Evolutionary conservation across 2,329 filamentous ascomycete genomes (phyloP).

Genomic region (Pseudomassariella vexata): DNA sequence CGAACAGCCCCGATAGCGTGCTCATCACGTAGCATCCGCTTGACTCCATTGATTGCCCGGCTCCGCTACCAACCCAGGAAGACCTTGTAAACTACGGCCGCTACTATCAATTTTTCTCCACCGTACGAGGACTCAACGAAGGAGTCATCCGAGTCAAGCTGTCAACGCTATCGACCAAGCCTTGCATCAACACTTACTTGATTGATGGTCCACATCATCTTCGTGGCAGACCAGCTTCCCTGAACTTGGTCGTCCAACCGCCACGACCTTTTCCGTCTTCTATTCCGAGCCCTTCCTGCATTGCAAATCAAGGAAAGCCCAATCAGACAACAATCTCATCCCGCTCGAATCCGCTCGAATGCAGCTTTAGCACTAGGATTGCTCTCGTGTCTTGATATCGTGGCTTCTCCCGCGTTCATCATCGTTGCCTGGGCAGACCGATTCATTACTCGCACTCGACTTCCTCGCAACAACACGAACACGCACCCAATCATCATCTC

Average conservation of each 20-base stretch:
- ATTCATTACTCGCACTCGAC: conserved; percentile 17
- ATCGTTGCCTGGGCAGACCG: conserved; percentile 16
- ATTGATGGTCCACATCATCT: conserved; percentile 1
- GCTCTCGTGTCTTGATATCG: conserved; percentile 20
- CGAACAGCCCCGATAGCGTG: conserved; percentile 11
- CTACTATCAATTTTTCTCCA: conserved; percentile 18
- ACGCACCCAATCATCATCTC: conserved; percentile 6
- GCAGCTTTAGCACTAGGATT: conserved; percentile 18
- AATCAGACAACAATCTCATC: conserved; percentile 1
- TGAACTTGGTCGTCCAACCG: conserved; percentile 19
- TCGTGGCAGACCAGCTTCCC: conserved; percentile 18
- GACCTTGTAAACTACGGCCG: conserved; percentile 15
- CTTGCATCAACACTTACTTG: conserved; percentile 25
- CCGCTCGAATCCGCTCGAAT: conserved; percentile 18
- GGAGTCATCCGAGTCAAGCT: too few species aligned
- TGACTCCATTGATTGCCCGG: conserved; percentile 20
- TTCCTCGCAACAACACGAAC: conserved; percentile 13
- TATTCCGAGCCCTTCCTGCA: conserved; percentile 8
- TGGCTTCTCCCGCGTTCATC: conserved; percentile 19
- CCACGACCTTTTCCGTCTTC: conserved; percentile 11
- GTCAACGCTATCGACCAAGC: conserved; percentile 28
- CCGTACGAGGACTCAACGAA: too few species aligned
- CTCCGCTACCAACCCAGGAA: conserved; percentile 19
- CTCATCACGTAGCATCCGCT: conserved; percentile 26
- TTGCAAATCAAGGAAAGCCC: conserved; percentile 1